Conservation (phyloP, 2,329 filamentous ascomycete genomes). For the Dothidotthia symphoricarpi region DNA sequence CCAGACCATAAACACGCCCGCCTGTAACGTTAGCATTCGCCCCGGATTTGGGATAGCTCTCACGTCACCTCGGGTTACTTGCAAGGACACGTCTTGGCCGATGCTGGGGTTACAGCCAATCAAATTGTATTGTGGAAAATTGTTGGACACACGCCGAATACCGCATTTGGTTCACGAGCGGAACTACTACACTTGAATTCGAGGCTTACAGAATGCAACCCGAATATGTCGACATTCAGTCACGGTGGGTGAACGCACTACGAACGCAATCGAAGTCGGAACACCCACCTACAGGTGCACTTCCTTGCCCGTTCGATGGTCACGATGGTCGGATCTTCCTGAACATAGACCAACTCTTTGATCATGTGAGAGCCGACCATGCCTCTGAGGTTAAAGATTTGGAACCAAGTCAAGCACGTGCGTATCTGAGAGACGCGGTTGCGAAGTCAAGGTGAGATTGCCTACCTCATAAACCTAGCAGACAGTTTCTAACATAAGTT, state of each 20-base stretch:
- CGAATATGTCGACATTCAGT: constrained; percentile 22
- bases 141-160: constrained; percentile 2
- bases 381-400: constrained; percentile 17
- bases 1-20: too few species aligned
- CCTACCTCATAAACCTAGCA: not conserved
- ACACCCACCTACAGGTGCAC: constrained; percentile 10
- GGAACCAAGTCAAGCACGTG: constrained; percentile 19
- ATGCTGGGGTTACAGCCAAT: constrained; percentile 4
- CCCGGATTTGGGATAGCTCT: too few species aligned
- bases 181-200: constrained; percentile 2
- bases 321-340: constrained; percentile 33
- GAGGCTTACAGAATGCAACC: constrained; percentile 13
- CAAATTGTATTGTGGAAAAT: not conserved
- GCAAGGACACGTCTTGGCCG: not conserved
- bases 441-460: constrained; percentile 18
- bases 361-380: constrained; percentile 33
- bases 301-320: constrained; percentile 33
- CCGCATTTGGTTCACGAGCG: constrained; percentile 5
- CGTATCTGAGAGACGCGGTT: constrained; percentile 22
- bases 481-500: constrained; percentile 5
- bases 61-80: too few species aligned
- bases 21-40: too few species aligned
- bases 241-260: constrained; percentile 27
- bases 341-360: constrained; percentile 21
- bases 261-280: constrained; percentile 27